Percentiles rank a stretch among this genome's conserved stretches.
These are phyloP conservation scores for Epichloe aotearoae DNA, from an alignment of 2,329 filamentous ascomycete species.

Conservation along the genomic window DNA sequence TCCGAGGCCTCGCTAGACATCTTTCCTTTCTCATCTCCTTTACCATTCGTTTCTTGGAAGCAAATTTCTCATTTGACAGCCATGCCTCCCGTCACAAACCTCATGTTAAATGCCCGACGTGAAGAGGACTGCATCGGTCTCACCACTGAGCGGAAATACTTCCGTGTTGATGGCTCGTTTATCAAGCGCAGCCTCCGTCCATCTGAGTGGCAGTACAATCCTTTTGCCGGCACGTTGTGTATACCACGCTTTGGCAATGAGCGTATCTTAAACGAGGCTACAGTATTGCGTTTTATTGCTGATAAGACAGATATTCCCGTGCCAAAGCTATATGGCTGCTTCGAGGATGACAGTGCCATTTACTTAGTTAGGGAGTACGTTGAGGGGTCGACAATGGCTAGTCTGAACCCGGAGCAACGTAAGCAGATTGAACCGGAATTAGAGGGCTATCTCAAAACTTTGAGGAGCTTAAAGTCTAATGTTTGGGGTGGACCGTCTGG, in stretches of 20 bases:
- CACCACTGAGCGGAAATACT: slow-evolving; percentile 7
- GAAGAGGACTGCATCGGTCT: slow-evolving; percentile 2
- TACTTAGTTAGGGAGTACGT: slow-evolving; percentile 5
- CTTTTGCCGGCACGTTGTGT: not conserved
- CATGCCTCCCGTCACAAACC: slow-evolving; percentile 5
- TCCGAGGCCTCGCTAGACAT: too few species aligned
- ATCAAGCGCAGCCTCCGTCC: slow-evolving; percentile 7
- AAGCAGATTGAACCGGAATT: slow-evolving; percentile 8
- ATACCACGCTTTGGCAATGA: slow-evolving; percentile 8
- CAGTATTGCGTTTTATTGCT: slow-evolving; percentile 7
- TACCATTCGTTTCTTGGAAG: not conserved
- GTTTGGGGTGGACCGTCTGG: slow-evolving; percentile 9
- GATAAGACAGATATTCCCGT: slow-evolving; percentile 10
- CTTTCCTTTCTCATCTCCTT: not conserved
- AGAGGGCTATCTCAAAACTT: slow-evolving; percentile 3
- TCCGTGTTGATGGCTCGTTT: slow-evolving; percentile 1
- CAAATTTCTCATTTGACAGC: not conserved
- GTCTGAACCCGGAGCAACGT: slow-evolving; percentile 1
- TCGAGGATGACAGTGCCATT: slow-evolving; percentile 5
- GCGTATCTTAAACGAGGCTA: slow-evolving; percentile 10
- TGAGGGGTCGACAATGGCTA: slow-evolving; percentile 3
- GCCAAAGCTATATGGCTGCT: slow-evolving; percentile 9
- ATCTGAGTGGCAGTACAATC: slow-evolving; percentile 5
- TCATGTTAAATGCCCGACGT: slow-evolving; percentile 3
- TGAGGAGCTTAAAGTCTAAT: slow-evolving; percentile 7